Percentiles rank a stretch among this genome's conserved stretches.
These are phyloP conservation scores for Borealophlyctis nickersoniae DNA, from an alignment of 192 early-diverging fungal genomes.

Conservation along the genomic window DNA sequence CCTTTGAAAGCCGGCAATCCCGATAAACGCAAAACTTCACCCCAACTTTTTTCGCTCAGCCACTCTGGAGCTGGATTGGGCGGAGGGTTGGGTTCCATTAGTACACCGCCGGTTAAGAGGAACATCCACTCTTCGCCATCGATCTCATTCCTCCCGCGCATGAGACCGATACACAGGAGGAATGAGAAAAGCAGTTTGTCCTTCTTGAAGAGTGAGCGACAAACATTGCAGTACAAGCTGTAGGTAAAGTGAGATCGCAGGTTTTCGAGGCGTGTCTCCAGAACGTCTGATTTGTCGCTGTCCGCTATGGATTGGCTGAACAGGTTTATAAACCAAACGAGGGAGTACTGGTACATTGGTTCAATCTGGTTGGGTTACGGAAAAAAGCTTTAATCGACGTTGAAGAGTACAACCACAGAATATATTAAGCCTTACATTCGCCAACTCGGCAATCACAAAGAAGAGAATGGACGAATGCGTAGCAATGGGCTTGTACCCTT, in stretches of 20 bases:
- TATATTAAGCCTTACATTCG: constrained; percentile 40
- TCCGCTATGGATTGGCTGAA: constrained; percentile 61
- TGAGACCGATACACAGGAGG: constrained; percentile 56
- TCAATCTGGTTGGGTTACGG: constrained; percentile 49
- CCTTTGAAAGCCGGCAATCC: constrained; percentile 42
- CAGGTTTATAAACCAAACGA: constrained; percentile 60
- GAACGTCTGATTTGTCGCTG: constrained; percentile 51
- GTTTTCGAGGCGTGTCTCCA: constrained; percentile 52
- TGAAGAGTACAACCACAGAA: not conserved
- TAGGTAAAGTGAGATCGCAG: constrained; percentile 56
- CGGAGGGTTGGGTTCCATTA: constrained; percentile 35
- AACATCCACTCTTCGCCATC: constrained; percentile 61
- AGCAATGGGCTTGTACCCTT: constrained; percentile 58
- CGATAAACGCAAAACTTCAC: constrained; percentile 46
- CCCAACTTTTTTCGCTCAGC: constrained; percentile 56
- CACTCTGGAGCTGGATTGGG: constrained; percentile 54
- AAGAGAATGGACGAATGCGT: constrained; percentile 59
- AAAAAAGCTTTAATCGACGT: not conserved
- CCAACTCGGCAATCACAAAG: constrained; percentile 62
- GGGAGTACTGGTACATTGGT: constrained; percentile 65
- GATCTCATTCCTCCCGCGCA: constrained; percentile 48
- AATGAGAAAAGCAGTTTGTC: constrained; percentile 64
- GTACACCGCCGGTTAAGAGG: constrained; percentile 55
- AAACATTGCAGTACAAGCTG: constrained; percentile 61
- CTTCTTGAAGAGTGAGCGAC: constrained; percentile 61